Evolutionary conservation across 2,329 filamentous ascomycete genomes (phyloP), one percentile per base, ranked within the genome.

Genomic region (Trichothecium roseum): DNA sequence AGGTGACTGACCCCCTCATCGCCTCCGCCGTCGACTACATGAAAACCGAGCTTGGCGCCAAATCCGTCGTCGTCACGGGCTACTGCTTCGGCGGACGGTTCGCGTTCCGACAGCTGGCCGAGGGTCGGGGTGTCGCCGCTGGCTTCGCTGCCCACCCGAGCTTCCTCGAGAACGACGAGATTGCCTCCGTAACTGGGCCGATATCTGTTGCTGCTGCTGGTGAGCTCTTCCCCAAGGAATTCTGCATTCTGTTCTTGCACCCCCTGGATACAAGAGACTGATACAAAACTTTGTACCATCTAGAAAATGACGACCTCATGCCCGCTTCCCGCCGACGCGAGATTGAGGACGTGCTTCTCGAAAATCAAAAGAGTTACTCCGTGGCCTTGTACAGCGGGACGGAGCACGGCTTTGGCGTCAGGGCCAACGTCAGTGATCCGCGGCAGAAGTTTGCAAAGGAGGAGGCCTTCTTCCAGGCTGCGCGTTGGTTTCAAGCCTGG

Each of bases 391-490:
- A 81, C 62, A 69, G 71, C 15, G 73, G 72, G 18, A 78, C 81
- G 9, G 51, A 58, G 38, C 83, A 87, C 51, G 82, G 82, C 0
- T 88, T 87, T 48, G 78, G 73, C 8, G 75, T 83, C 8, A 68
- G 81, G 28, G 72, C 63, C 2, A 76, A 87, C 47, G 36, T 67
- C 14, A 60, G 61, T 3, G 59, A 68, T 36, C 59, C 62, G 1
- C 45, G 55, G 45, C 61, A 72, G 49, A 77, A 71, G 55, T 86
- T 74, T 51, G 80, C 74, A 8, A 86, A 86, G 63, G 80, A 86
- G 56, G 68, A 74, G 49, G 81, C 82, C 2, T 86, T 86, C 55
- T 62, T 72, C 45, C 81, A 87, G 63, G 81, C 81, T 13, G 68
- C 84, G 32, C 59, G 66, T 39, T 88, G 80, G 78, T 85, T 87